Evolutionary conservation across 1,139 yeast genomes (phyloP), one percentile per base, ranked within the genome.

Genomic region (Ashbya aceris): DNA sequence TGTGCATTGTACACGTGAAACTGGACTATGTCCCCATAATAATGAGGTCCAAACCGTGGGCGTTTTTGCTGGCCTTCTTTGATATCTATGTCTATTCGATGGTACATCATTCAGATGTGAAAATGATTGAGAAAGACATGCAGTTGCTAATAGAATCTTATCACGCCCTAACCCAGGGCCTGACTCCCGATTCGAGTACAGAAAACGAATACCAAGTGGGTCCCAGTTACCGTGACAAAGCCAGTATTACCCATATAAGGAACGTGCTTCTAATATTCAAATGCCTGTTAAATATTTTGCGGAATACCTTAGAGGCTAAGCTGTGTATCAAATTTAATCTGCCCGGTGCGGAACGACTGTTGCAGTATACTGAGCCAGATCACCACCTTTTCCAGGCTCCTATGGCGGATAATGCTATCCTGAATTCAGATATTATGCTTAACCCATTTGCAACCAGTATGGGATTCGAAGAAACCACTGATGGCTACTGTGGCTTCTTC

Each of bases 41-140:
- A 10, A 17, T 34, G 12, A 42, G 35, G 10, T 23, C 40, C 6
- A 39, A 35, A 17, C 40, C 42, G 27, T 42, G 45, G 45, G 8
- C 40, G 9, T 33, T 42, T 12, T 32, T 20, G n/a, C 13, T 42
- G 40, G 45, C 42, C 10, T 42, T 39, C 28, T 39, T 42, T 31
- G 45, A 42, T 9, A 28, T 42, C 8, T 42, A 39, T 32, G 33
- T 35, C 28, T 42, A 36, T 28, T 31, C 45, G 8, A 37, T 42
- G 8, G 31, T 40, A 5, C 32, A 26, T 12, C 45, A 42, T 17
- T 30, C 39, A 8, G 30, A 34, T 29, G n/a, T 4, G 7, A 11
- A 10, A 8, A 30, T 12, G 4, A 35, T 30, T 20, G 45, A 42
- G 14, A 23, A 26, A 7, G 45, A 42, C 27, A 17, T 42, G 9